Evolutionary conservation across 345 rosid species (phyloP).

Genomic region (Melastoma malabathricum): DNA sequence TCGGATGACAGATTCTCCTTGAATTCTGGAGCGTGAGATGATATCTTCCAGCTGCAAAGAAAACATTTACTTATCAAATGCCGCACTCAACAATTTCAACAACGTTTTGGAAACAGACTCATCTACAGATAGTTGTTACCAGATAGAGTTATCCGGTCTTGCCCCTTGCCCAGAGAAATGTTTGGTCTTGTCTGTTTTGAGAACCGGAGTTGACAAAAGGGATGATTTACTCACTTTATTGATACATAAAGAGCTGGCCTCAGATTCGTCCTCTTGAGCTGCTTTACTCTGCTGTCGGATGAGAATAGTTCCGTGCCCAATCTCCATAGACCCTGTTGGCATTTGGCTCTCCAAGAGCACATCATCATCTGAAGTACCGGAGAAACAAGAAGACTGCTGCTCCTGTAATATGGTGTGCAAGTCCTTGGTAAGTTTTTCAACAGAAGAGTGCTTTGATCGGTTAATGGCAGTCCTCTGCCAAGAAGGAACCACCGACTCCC

Average conservation of each 20-base stretch:
- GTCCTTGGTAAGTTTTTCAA: constrained; percentile 92
- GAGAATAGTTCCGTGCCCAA: constrained; percentile 97
- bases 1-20: constrained; percentile 67
- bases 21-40: constrained; percentile 78
- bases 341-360: constrained; percentile 81
- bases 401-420: constrained; percentile 79
- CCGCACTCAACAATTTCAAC: not conserved
- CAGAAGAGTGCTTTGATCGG: constrained; percentile 71
- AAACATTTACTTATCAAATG: constrained; percentile 4
- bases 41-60: constrained; percentile 50
- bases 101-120: not conserved
- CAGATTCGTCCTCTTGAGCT: constrained; percentile 95
- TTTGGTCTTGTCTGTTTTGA: constrained; percentile 23
- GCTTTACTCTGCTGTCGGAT: constrained; percentile 72
- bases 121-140: constrained; percentile 22
- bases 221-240: no score
- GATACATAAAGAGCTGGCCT: constrained; percentile 51
- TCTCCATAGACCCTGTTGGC: constrained; percentile 94
- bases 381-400: constrained; percentile 84
- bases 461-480: constrained; percentile 83
- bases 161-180: constrained; percentile 24
- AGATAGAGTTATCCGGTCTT: constrained; percentile 44
- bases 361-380: constrained; percentile 85
- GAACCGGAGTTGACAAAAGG: constrained; percentile 14
- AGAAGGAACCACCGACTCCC: constrained; percentile 89